Base-by-base conservation (phyloP, 768 basidiomycete species). In the Leccinum variicolor region DNA sequence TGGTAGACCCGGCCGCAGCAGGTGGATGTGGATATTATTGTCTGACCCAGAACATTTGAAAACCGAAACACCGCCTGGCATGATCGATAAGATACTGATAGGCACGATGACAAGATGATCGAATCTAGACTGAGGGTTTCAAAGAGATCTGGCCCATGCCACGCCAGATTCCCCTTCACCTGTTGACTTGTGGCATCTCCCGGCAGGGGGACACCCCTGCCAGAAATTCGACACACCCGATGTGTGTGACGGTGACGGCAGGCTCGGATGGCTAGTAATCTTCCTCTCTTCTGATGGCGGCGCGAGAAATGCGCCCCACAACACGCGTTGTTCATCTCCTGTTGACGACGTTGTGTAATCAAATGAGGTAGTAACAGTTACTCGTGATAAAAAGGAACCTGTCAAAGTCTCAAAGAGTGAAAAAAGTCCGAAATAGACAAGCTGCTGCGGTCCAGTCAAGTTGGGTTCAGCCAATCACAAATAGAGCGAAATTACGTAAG, bases 41-140 rank as follows among this genome's bases (percentile, higher is more conserved):
- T 60, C 36, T 13, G 26, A 55, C 29, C 56, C n/a, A n/a, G 6
- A 54, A 43, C 57, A 55, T 64, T 60, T 50, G 19, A 23, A 13
- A 46, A 46, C 23, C 23, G 26, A 54, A 39, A 65, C 55, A 57
- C 54, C 13, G 56, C 60, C 46, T 11, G 26, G 6, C 17, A 33
- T 17, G 26, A 66, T 68, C 66, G 64, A 66, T 68, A 62, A 60
- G 60, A 50, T 11, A 15, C 7, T 54, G 61, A 68, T 52, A 68
- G 58, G 64, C 48, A 68, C 63, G 39, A 50, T 28, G 15, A 8
- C 50, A 68, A 60, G 34, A 48, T 28, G 15, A 8, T 50, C 50
- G 25, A 47, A 61, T 57, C 34, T 41, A 11, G 64, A 53, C 29
- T 39, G 19, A 23, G 26, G 41, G 19, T 39, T 39, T 39, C 36